A percentile compares a stretch with the other conserved stretches of the same genome.
These are phyloP conservation scores for Diplodia mutila DNA, from an alignment of 2,329 filamentous ascomycete genomes.

Conservation along the genomic window DNA sequence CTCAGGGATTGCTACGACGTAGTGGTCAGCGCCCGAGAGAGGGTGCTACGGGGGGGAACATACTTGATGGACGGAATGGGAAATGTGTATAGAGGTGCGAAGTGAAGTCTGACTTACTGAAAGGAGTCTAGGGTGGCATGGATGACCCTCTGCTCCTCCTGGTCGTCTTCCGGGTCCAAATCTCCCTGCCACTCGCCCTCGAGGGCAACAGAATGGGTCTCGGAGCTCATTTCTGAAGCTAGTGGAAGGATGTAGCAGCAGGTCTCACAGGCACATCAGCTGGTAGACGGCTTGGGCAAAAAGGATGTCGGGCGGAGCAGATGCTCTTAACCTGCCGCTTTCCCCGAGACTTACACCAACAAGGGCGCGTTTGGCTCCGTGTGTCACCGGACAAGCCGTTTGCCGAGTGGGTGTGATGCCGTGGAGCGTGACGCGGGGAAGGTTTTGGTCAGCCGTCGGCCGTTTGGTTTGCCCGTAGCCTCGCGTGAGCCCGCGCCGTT, in stretches of 20 bases:
- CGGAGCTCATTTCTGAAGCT: constrained; percentile 9
- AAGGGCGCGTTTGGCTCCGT: not conserved
- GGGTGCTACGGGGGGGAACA: not conserved
- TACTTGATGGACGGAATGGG: not conserved
- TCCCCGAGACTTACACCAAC: not conserved
- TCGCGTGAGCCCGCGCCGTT: no score
- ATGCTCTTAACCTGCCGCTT: not conserved
- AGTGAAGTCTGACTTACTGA: constrained; percentile 60
- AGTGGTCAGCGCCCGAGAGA: not conserved
- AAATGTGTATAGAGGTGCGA: not conserved
- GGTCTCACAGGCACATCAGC: constrained; percentile 3
- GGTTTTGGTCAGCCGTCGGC: not conserved
- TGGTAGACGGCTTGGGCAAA: not conserved
- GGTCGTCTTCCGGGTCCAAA: constrained; percentile 70
- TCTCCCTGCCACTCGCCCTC: constrained; percentile 60
- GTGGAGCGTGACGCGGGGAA: constrained; percentile 8
- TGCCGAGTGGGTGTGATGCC: not conserved
- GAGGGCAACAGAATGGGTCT: constrained; percentile 1
- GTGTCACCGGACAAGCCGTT: constrained; percentile 2
- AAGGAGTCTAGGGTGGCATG: constrained; percentile 87
- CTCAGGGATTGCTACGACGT: not conserved
- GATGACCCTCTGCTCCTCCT: constrained; percentile 79
- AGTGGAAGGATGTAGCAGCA: not conserved
- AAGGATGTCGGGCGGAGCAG: not conserved
- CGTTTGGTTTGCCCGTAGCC: not conserved